phyloP scores from a whole-genome alignment of 192 early-diverging fungal genomes.

The Coemansia sp. region DNA sequence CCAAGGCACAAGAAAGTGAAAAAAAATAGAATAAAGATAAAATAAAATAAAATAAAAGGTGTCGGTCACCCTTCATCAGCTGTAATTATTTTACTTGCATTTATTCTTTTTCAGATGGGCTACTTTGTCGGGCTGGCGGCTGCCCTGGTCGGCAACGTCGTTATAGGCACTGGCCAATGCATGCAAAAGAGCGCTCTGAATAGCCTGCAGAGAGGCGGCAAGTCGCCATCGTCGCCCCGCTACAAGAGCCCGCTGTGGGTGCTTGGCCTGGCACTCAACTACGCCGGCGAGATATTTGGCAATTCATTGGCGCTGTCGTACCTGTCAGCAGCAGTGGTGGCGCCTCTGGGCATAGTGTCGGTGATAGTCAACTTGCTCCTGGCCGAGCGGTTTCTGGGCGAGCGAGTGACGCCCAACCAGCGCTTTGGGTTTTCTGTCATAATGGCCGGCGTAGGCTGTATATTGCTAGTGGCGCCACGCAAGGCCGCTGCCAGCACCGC shows the following conservation, averaged over 20 bases:
- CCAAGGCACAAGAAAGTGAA: not conserved
- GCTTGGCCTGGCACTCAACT: constrained; percentile 44
- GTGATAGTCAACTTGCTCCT: constrained; percentile 47
- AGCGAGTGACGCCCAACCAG: constrained; percentile 48
- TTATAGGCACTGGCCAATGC: constrained; percentile 52
- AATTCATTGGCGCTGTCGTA: constrained; percentile 53
- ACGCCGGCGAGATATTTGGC: constrained; percentile 47
- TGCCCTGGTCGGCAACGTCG: constrained; percentile 46
- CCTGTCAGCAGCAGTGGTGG: constrained; percentile 46
- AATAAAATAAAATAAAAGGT: too few relatives aligned
- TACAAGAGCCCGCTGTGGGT: constrained; percentile 46
- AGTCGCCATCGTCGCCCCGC: constrained; percentile 14
- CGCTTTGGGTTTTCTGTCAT: constrained; percentile 42
- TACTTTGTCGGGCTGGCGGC: constrained; percentile 43
- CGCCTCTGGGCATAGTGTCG: constrained; percentile 47
- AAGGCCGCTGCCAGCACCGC: constrained; percentile 25
- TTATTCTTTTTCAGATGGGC: constrained; percentile 13
- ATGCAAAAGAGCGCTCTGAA: constrained; percentile 53
- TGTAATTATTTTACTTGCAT: not conserved
- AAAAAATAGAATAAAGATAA: too few relatives aligned
- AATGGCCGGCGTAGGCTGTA: constrained; percentile 39
- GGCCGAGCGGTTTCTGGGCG: constrained; percentile 45
- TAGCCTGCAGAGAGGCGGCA: constrained; percentile 22
- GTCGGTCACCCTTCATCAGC: not conserved
- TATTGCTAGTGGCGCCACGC: constrained; percentile 50